Conservation (phyloP, 495 filamentous ascomycete genomes). For the Neurospora hispaniola region DNA sequence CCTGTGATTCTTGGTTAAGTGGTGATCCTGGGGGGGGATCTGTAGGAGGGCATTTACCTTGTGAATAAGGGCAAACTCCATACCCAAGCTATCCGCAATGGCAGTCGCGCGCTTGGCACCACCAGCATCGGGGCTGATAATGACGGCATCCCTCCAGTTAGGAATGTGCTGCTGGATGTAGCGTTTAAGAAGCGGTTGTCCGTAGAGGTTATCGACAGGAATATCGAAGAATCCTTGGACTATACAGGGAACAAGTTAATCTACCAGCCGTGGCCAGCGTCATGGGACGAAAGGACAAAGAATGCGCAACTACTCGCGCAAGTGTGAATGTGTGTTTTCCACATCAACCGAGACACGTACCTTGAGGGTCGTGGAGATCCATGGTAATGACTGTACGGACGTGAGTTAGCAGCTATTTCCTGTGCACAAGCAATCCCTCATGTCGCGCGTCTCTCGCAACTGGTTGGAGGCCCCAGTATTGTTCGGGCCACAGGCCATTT, state of each 20-base stretch:
- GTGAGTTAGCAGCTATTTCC: constrained; percentile 17
- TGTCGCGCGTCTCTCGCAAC: background rate
- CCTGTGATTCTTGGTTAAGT: constrained; percentile 40
- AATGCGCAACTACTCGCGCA: constrained; percentile 43
- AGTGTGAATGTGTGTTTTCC: constrained; percentile 80
- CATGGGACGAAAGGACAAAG: background rate
- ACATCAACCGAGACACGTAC: constrained; percentile 35
- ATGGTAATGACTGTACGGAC: constrained; percentile 63
- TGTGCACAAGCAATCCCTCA: background rate
- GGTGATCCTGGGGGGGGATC: constrained; percentile 1
- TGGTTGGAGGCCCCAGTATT: background rate
- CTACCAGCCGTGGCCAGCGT: constrained; percentile 62
- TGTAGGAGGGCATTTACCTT: constrained; percentile 55
- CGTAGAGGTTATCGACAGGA: constrained; percentile 93
- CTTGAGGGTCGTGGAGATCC: constrained; percentile 92
- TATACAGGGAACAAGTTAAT: constrained; percentile 30
- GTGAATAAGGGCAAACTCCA: constrained; percentile 94
- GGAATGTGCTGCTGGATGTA: constrained; percentile 86
- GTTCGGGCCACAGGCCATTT: background rate
- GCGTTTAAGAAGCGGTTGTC: constrained; percentile 71
- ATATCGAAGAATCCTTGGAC: constrained; percentile 94
- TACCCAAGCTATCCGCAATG: constrained; percentile 84
- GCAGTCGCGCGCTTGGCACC: constrained; percentile 96
- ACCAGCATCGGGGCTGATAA: constrained; percentile 95
- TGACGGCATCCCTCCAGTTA: constrained; percentile 76